Conservation (phyloP, 768 basidiomycete genomes). For the Termitomyces sp. region DNA sequence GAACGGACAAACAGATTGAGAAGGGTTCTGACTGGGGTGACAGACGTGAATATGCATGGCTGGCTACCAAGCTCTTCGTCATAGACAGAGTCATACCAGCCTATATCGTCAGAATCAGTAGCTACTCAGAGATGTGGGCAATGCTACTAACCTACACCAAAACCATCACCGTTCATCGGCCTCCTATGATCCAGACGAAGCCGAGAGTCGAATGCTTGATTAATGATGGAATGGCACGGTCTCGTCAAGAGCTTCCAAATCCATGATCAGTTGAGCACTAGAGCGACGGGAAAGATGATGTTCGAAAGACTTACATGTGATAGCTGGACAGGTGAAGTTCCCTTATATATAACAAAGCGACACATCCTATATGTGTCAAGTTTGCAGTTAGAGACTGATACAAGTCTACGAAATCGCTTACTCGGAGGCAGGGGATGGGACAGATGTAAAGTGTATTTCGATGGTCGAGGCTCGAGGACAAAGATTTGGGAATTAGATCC, state of each 20-base stretch:
- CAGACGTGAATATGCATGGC: constrained; percentile 94
- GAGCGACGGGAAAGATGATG: neutral
- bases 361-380: constrained; percentile 44
- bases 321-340: constrained; percentile 87
- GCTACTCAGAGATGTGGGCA: neutral
- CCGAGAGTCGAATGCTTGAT: constrained; percentile 94
- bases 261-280: constrained; percentile 4
- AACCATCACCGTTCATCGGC: constrained; percentile 95
- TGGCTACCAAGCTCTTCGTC: constrained; percentile 81
- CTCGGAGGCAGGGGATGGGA: neutral
- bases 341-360: constrained; percentile 93
- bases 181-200: constrained; percentile 75
- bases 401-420: neutral
- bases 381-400: neutral
- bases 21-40: constrained; percentile 70
- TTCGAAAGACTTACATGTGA: constrained; percentile 56
- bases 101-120: constrained; percentile 28
- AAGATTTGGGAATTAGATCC: no score
- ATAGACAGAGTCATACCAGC: constrained; percentile 90
- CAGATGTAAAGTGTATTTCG: neutral
- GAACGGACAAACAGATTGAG: neutral
- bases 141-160: constrained; percentile 75
- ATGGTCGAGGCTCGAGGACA: no score
- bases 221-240: constrained; percentile 94
- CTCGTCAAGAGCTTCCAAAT: constrained; percentile 72